Evolutionary conservation across 164 flowering plant genomes (phyloP), one percentile per base, ranked within the genome.

Genomic region (Piper betle): DNA sequence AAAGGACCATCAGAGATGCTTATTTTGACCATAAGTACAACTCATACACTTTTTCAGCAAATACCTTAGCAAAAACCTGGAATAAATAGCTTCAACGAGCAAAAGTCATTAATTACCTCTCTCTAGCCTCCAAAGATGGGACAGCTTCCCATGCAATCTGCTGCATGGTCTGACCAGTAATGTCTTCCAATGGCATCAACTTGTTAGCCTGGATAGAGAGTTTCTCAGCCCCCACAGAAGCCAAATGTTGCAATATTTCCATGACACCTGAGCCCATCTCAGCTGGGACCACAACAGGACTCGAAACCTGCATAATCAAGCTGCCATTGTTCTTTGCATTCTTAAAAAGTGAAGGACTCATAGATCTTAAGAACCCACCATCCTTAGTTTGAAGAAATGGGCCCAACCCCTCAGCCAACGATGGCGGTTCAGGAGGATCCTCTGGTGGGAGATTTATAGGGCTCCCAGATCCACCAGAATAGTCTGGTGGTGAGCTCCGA

Each of bases 201-300:
- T 84, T 85, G 52, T 76, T 87, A 48, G 95, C 92, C 75, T 94
- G 93, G 83, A 81, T 74, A 2, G 97, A 86, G 39, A 94, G 95
- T 78, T 83, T 88, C 65, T 94, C 99, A 61, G 85, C 82, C 57
- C 97, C 99, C 70, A 77, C 78, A 11, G 95, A 84, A 4, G 96
- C 96, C 75, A 94, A 68, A 20, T 71, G 62, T 72, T 86, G 91
- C 61, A 94, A 72, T 68, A 90, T 81, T 19, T 82, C 95, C 84
- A 84, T 82, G 56, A 91, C 63, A 67, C 81, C 86, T 56, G 95
- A 91, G 57, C 97, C 96, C 97, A 91, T 88, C 72, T 84, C 92
- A 13, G 97, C 96, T 60, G 96, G 99, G 39, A 94, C 85, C 64
- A 94, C 99, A 69, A 91, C 91, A 16, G 93, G 91, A 66, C 79